Percentiles rank a stretch among this genome's conserved stretches.
Conservation (phyloP, 1,284 basidiomycete genomes). For the Coriolopsis trogii region DNA sequence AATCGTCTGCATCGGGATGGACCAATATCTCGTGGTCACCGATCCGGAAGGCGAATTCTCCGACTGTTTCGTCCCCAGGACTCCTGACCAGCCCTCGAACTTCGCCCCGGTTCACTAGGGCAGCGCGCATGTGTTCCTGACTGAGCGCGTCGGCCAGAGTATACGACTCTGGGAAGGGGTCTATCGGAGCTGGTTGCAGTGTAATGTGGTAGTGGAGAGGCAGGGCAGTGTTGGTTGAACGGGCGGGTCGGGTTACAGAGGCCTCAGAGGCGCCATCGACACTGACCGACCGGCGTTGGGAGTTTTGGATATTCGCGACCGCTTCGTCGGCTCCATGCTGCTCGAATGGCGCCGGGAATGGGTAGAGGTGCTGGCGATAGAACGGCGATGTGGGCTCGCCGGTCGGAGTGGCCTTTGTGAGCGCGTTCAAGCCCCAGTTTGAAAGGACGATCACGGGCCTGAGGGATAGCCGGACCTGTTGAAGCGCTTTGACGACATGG, state of each 20-base stretch:
- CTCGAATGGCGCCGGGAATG: constrained; percentile 44
- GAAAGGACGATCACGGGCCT: constrained; percentile 58
- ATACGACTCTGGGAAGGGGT: constrained; percentile 31
- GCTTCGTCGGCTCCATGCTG: constrained; percentile 21
- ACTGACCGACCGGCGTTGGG: constrained; percentile 4
- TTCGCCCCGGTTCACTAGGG: constrained; percentile 26
- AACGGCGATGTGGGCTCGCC: constrained; percentile 33
- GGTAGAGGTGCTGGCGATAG: constrained; percentile 57
- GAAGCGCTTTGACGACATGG: constrained; percentile 51
- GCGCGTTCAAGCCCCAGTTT: constrained; percentile 62
- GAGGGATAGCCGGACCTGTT: constrained; percentile 53
- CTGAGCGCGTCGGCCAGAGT: constrained; percentile 31
- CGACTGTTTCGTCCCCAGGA: constrained; percentile 22
- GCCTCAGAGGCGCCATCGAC: neutral
- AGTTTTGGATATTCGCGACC: constrained; percentile 8
- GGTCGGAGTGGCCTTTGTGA: constrained; percentile 24
- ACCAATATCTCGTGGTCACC: constrained; percentile 25
- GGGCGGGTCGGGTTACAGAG: neutral
- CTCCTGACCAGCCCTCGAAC: constrained; percentile 39
- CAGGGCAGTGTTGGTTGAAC: neutral
- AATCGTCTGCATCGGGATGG: constrained; percentile 3
- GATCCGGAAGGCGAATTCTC: constrained; percentile 31
- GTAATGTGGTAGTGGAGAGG: constrained; percentile 27
- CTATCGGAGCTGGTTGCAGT: constrained; percentile 28
- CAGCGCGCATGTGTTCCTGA: constrained; percentile 30